A percentile compares a stretch with the other conserved stretches of the same genome.
Conservation (phyloP, 495 filamentous ascomycete species). For the Rusavskia elegans region DNA sequence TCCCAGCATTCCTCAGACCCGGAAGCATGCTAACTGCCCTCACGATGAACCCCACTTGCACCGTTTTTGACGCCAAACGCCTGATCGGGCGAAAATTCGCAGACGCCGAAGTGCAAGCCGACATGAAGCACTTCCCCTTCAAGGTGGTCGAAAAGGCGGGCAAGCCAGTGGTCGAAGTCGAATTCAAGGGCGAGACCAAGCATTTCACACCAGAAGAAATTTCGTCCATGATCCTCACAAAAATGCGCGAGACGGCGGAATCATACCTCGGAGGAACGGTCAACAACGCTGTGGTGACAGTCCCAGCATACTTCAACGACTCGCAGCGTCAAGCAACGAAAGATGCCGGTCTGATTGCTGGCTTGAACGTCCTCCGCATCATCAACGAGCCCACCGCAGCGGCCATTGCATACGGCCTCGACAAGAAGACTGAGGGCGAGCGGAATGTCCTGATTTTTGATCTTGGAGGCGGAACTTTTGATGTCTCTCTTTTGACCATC, state of each 20-base stretch:
- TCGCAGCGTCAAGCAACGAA: constrained; percentile 98
- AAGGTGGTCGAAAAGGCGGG: constrained; percentile 79
- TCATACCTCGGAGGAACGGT: constrained; percentile 90
- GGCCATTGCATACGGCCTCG: constrained; percentile 93
- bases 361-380: constrained; percentile 96
- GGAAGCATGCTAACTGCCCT: too few relatives aligned
- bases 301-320: constrained; percentile 99
- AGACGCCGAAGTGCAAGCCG: constrained; percentile 94
- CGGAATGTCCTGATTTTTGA: constrained; percentile 99
- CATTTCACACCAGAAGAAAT: constrained; percentile 95
- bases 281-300: constrained; percentile 96
- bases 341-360: constrained; percentile 93
- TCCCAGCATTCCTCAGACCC: too few relatives aligned
- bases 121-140: constrained; percentile 97
- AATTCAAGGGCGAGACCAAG: constrained; percentile 91
- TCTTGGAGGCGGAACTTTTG: constrained; percentile 98
- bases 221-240: constrained; percentile 86
- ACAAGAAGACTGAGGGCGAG: constrained; percentile 93
- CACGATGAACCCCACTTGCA: too few relatives aligned
- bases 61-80: constrained; percentile 97
- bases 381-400: constrained; percentile 99
- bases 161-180: constrained; percentile 84
- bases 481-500: constrained; percentile 97
- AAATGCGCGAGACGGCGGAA: constrained; percentile 99
- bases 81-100: constrained; percentile 89